Conservation (phyloP, 1,139 yeast species). For the Diutina scorzettiae region DNA sequence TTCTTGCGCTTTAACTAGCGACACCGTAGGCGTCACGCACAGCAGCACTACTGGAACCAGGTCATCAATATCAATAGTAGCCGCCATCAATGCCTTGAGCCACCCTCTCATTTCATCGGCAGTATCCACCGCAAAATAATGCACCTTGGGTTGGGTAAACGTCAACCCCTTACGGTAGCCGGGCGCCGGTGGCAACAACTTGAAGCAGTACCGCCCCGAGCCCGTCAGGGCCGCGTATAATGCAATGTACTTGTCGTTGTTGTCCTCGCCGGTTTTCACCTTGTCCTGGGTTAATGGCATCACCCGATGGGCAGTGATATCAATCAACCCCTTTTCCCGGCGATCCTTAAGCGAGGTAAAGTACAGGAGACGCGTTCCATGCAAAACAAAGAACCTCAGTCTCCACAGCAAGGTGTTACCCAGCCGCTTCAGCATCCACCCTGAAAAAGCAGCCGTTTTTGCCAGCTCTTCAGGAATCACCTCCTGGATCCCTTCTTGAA, state of each 20-base stretch:
- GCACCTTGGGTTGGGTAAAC: conserved; percentile 92
- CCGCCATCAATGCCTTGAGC: conserved; percentile 92
- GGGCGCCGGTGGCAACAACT: conserved; percentile 93
- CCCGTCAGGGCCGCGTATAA: conserved; percentile 90
- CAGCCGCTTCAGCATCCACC: conserved; percentile 88
- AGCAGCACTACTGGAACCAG: conserved; percentile 89
- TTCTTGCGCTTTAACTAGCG: conserved; percentile 78
- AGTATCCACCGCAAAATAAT: conserved; percentile 89
- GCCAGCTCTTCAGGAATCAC: conserved; percentile 72
- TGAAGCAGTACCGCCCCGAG: conserved; percentile 84
- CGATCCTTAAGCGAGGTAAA: conserved; percentile 71
- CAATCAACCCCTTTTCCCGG: conserved; percentile 85
- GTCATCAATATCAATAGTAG: conserved; percentile 93
- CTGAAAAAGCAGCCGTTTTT: conserved; percentile 64
- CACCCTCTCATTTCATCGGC: conserved; percentile 87
- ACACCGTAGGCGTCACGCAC: conserved; percentile 88
- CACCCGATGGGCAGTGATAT: conserved; percentile 89
- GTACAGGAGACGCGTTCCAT: conserved; percentile 87
- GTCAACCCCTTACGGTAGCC: conserved; percentile 92
- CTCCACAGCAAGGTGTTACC: conserved; percentile 91
- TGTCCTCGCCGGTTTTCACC: neutral
- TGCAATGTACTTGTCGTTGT: conserved; percentile 65
- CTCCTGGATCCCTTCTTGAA: conserved; percentile 78
- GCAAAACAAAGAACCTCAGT: conserved; percentile 76
- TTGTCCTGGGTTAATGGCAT: conserved; percentile 34